phyloP scores from a whole-genome alignment of 371 early-diverging fungal genomes.

The Thermomucor indicae-seudaticae region DNA sequence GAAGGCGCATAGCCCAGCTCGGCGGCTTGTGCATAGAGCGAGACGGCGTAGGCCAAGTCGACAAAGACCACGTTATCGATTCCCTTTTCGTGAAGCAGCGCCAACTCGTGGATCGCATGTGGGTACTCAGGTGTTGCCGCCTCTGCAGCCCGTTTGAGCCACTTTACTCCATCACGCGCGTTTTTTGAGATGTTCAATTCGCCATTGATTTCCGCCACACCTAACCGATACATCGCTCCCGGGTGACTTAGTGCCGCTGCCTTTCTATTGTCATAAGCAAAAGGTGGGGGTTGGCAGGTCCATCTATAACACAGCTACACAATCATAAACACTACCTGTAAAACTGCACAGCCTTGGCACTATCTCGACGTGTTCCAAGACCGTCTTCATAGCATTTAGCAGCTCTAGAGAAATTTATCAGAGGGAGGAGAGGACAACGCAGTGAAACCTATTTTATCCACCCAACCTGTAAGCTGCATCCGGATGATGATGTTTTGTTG shows the following conservation, averaged over 20 bases:
- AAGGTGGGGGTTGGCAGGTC: too few species aligned
- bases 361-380: conserved; percentile 57
- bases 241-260: conserved; percentile 67
- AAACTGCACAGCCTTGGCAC: conserved; percentile 67
- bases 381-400: conserved; percentile 74
- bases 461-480: conserved; percentile 61
- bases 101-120: conserved; percentile 77
- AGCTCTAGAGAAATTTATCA: conserved; percentile 26
- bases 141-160: conserved; percentile 72
- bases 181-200: conserved; percentile 57
- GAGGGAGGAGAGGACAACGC: conserved; percentile 1
- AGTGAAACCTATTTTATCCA: not conserved
- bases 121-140: conserved; percentile 76
- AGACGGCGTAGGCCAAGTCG: conserved; percentile 71
- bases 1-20: conserved; percentile 75
- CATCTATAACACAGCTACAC: not conserved
- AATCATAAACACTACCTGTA: conserved; percentile 47
- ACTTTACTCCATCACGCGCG: conserved; percentile 72
- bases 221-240: conserved; percentile 71
- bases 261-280: too few species aligned
- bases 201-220: conserved; percentile 69
- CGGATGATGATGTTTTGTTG: conserved; percentile 65
- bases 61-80: conserved; percentile 65
- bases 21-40: conserved; percentile 71
- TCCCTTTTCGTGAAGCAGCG: conserved; percentile 66